Evolutionary conservation across 2,329 filamentous ascomycete genomes (phyloP).

Genomic region (Calonectria ilicicola): DNA sequence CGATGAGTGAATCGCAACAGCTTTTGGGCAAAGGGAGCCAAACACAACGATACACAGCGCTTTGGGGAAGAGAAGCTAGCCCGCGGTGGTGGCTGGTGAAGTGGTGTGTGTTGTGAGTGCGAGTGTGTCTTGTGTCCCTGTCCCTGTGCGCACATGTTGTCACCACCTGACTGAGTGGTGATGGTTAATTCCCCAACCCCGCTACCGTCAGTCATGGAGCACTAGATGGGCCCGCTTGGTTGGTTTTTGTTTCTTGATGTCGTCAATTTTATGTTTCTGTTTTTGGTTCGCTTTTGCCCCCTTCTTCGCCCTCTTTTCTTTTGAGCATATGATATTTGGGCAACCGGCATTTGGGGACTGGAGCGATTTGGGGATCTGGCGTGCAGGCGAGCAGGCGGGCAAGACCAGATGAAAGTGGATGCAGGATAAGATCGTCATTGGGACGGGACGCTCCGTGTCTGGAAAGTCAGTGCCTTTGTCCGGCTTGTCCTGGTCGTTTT

Average conservation of each 20-base stretch:
- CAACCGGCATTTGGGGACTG: neutral
- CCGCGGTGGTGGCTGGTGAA: neutral
- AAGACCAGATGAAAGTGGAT: slow-evolving; percentile 10
- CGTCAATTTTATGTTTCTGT: neutral
- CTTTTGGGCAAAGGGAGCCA: neutral
- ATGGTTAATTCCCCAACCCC: slow-evolving; percentile 14
- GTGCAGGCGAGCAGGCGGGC: neutral
- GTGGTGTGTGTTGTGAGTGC: neutral
- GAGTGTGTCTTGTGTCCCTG: slow-evolving; percentile 15
- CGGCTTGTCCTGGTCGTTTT: slow-evolving; percentile 10
- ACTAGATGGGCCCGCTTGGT: neutral
- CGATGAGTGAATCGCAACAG: neutral
- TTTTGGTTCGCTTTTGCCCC: neutral
- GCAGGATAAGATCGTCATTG: slow-evolving; percentile 7
- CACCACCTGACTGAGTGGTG: slow-evolving; percentile 23
- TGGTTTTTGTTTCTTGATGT: neutral
- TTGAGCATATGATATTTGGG: neutral
- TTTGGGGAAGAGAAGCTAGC: neutral
- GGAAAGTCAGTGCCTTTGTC: slow-evolving; percentile 10
- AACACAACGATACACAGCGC: neutral
- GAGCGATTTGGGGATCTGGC: neutral
- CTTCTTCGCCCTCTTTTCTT: neutral
- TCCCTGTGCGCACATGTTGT: slow-evolving; percentile 20
- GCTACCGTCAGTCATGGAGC: slow-evolving; percentile 14
- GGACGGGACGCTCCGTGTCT: slow-evolving; percentile 22